Evolutionary conservation across 371 early-diverging fungal genomes (phyloP), one percentile per base, ranked within the genome.

Genomic region (Apophysomyces trapeziformis): DNA sequence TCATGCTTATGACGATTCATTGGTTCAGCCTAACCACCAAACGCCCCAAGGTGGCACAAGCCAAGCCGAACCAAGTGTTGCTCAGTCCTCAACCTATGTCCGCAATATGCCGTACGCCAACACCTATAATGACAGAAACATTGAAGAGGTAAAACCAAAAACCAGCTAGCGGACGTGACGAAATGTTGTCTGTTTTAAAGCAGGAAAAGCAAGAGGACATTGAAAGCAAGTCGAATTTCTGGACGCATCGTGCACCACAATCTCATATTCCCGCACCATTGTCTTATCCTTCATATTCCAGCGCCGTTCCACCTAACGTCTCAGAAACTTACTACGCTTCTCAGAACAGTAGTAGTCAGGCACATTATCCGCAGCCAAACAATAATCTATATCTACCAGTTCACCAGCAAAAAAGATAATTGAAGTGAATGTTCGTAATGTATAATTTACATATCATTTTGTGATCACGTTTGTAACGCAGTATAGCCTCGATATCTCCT

Each of bases 21-120:
- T 50, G 54, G 21, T 50, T 50, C 35, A 50, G 54, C 32, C 35
- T 21, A 50, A 50, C 18, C 16, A 21, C 21, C 54, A 50, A 7
- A 50, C 54, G 21, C 9, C 54, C 16, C 54, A 50, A 21, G 21
- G 54, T 50, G 54, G 54, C 21, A 50, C 54, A 50, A 50, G 21
- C 21, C 21, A 50, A 50, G 21, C 21, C 21, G 54, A 26, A 5
- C 5, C 54, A 50, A 9, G 18, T 9, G 21, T 26, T 21, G 11
- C 6, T 18, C 54, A 21, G 21, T 50, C 54, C 21, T 21, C 54
- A 26, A 26, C 21, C 21, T 50, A 50, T 21, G 18, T 9, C 4
- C 54, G 54, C 54, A 26, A 50, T 21, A 50, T 21, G 7, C 5
- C 54, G 1, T 50, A 21, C 21, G 5, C 54, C 16, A 50, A 50